Evolutionary conservation across 495 filamentous ascomycete genomes (phyloP), one percentile per base, ranked within the genome.

Genomic region (Podospora fimiseda): DNA sequence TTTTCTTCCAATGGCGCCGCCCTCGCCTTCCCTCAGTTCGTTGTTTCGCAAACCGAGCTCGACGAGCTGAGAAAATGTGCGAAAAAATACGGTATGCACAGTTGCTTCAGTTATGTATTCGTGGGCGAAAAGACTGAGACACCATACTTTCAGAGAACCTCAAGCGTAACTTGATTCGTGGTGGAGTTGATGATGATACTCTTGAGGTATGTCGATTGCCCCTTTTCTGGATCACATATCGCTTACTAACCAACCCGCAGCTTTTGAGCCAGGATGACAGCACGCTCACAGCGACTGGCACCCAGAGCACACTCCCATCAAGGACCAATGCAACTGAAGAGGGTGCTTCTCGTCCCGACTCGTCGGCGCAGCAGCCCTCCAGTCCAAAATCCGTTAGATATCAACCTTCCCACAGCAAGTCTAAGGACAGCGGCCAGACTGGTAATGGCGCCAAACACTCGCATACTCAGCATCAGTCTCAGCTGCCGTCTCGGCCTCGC

Each of bases 161-260:
- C 30, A 79, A 74, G 48, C 74, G 73, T 3, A 82, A 82, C 48
- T 77, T 90, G 11, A 67, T 82, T 47, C 74, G 72, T 48, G 83
- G 81, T 24, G 86, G 85, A 2, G 74, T 89, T 46, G 74, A 76
- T 2, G 67, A 74, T 33, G 80, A 83, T 44, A 82, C 78, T 16
- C 67, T 90, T 38, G 73, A 79, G 63, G 82, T 84, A 66, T 63
- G 74, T 49, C 38, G 50, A 33, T 20, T 8, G 19, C 19, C 38
- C 27, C 15, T 8, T 5, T 24, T 20, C 14, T 20, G 3, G 33
- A 30, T 44, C 19, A 14, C 15, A 22, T 19, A 19, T 37, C 22
- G 56, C 49, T 52, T 54, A 57, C 23, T 6, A 33, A 11, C 11
- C 11, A 9, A 11, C 27, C 27, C 16, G 7, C 52, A 84, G 79